Base-by-base conservation (phyloP, 1,284 basidiomycete species). In the Sphagnurus paluster region DNA sequence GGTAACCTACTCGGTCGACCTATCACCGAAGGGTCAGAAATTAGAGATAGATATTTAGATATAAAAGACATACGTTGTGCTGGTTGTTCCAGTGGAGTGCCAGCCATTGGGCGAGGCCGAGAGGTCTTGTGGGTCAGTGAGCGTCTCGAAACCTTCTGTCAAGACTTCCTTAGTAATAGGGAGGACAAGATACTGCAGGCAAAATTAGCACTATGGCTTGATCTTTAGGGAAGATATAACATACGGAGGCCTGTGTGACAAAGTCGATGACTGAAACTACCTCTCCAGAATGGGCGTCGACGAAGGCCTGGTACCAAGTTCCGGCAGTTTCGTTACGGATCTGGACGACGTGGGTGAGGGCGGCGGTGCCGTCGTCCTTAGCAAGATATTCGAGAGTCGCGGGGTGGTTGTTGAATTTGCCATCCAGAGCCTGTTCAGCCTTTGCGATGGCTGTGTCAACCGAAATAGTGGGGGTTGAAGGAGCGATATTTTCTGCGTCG, bases 281-380 rank as follows among this genome's bases (percentile, higher is more conserved):
- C 32, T 76, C 71, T 40, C 75, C 77, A 24, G 70, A 66, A 53
- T 76, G 71, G 2, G 79, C 79, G 49, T 83, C 80, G 40, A 84
- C 74, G 57, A 79, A 81, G 1, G 80, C 82, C 64, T 84, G 80
- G 58, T 76, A 75, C 81, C 80, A 85, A 23, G 74, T 71, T 42
- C 76, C 73, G 19, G 71, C 64, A 49, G 63, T 65, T 19, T 75
- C 72, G 52, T 78, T 78, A 61, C 77, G 75, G 46, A 83, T 72
- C 61, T 80, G 76, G 32, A 79, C 57, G 35, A 81, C 79, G 55
- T 80, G 73, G 1, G 72, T 71, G 36, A 79, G 71, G 33, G 72
- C 71, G 34, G 75, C 70, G n/a, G 71, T 70, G n/a, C 75, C 75
- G 49, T 77, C 72, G 16, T 67, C 62, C 48, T 65, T 66, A 14